Percentiles rank a stretch among this genome's conserved stretches.
phyloP scores from a whole-genome alignment of 371 early-diverging fungal genomes.

The Umbelopsis sp. region DNA sequence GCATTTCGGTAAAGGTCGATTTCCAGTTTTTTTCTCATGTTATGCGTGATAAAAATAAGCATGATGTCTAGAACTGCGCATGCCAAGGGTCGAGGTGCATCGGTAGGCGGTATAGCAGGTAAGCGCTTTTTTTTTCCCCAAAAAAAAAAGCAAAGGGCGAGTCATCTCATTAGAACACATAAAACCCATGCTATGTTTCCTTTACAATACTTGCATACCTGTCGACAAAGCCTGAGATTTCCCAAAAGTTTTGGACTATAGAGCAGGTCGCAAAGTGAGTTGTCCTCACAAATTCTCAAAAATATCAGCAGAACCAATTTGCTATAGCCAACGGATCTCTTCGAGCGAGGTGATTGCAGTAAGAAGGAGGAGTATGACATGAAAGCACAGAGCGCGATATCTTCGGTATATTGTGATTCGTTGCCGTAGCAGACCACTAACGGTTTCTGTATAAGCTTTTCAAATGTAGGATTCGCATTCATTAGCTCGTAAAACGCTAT shows the following conservation, averaged over 20 bases:
- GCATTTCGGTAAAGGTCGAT: constrained; percentile 38
- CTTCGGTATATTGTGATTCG: constrained; percentile 20
- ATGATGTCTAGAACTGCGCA: constrained; percentile 48
- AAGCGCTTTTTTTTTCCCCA: constrained; percentile 31
- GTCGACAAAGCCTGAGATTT: constrained; percentile 38
- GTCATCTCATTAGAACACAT: no score
- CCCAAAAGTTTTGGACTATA: constrained; percentile 25
- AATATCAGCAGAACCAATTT: constrained; percentile 46
- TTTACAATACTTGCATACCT: constrained; percentile 24
- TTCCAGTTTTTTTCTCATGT: constrained; percentile 57
- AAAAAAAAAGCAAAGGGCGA: background rate
- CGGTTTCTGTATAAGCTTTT: constrained; percentile 24
- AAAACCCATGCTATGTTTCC: no score
- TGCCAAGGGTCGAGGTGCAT: constrained; percentile 44
- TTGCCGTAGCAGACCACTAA: constrained; percentile 21
- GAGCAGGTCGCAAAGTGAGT: constrained; percentile 30
- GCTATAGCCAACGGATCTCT: constrained; percentile 48
- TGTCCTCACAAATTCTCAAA: constrained; percentile 46
- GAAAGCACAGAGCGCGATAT: constrained; percentile 32
- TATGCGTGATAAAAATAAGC: constrained; percentile 55
- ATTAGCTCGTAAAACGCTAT: constrained; percentile 53
- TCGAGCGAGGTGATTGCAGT: constrained; percentile 52
- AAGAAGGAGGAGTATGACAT: constrained; percentile 55
- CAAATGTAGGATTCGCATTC: constrained; percentile 32
- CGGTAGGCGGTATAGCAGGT: constrained; percentile 50